Evolutionary conservation across 1,284 basidiomycete species (phyloP), one percentile per base, ranked within the genome.

Genomic region (Sporisorium scitamineum): DNA sequence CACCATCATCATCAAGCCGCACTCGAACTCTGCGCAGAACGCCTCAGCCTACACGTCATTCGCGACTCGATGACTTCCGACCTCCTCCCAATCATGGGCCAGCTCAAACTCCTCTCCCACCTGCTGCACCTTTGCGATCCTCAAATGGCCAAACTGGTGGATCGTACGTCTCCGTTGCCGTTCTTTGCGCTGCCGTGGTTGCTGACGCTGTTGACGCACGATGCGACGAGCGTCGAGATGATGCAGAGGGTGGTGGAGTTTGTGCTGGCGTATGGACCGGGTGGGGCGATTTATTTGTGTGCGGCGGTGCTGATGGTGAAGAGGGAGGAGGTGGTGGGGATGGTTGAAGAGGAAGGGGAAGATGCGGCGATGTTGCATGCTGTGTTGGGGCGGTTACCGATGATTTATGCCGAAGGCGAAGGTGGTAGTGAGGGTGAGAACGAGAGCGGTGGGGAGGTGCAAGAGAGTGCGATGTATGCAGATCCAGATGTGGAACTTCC

Each of bases 171-270:
- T 0, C 90, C 91, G 0, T 87, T 94, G 3, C 94, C 93, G 0
- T 94, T 92, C 85, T 94, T 92, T 83, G 93, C 94, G 0, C 89
- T 97, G 9, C 93, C 94, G 13, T 94, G 95, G 87, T 89, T 97
- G 41, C 88, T 97, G 41, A 96, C 94, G 0, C 88, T 97, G 31
- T 93, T 97, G 86, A 91, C 94, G 6, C 95, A 97, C 85, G 94
- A 96, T 80, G 88, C 95, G 24, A 89, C 91, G 3, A 89, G 57
- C 20, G 45, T 94, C 24, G 52, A 14, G 5, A 50, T 65, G 27
- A 92, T 94, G 32, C 94, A 95, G 85, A 90, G 94, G 68, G 89
- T 94, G 50, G 94, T 96, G 84, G 94, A 96, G 86, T 97, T 91
- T 83, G 86, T 97, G 7, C 87, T 97, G 5, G 90, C 90, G 61